phyloP scores from a whole-genome alignment of 257 asterid genomes.

The Przewalskia tangutica region DNA sequence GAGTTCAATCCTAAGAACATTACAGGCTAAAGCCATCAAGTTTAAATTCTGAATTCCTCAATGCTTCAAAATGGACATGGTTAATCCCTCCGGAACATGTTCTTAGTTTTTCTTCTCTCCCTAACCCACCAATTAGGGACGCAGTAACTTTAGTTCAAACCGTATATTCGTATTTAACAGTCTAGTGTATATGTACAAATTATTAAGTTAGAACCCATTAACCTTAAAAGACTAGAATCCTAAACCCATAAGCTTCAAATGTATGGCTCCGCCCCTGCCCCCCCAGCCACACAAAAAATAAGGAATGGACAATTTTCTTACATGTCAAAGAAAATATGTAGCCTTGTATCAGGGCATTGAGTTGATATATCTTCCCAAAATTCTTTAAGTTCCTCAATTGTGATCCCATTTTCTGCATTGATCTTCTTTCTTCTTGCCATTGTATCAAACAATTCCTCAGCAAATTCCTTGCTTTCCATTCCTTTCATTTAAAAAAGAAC shows the following conservation, averaged over 20 bases:
- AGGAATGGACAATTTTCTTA: conserved; percentile 16
- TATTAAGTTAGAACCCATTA: neutral
- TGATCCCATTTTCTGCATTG: conserved; percentile 47
- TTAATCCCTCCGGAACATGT: neutral
- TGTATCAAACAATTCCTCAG: conserved; percentile 68
- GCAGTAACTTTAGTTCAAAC: neutral
- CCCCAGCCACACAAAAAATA: neutral
- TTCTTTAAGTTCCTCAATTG: conserved; percentile 23
- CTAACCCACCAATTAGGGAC: neutral
- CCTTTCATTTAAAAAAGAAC: conserved; percentile 30
- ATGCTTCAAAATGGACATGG: neutral
- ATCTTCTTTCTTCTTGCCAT: conserved; percentile 59
- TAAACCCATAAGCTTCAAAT: neutral
- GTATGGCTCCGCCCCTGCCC: neutral
- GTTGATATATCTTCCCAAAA: conserved; percentile 85
- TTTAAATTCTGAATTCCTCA: neutral
- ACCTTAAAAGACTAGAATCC: neutral
- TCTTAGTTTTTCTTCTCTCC: neutral
- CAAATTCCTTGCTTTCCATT: conserved; percentile 81
- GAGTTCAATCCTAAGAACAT: neutral
- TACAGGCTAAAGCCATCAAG: neutral
- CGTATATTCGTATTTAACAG: neutral
- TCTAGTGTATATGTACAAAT: neutral
- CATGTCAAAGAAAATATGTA: conserved; percentile 94
- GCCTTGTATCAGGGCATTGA: conserved; percentile 59